Evolutionary conservation across 768 basidiomycete genomes (phyloP).

Genomic region (Cyathus striatus): DNA sequence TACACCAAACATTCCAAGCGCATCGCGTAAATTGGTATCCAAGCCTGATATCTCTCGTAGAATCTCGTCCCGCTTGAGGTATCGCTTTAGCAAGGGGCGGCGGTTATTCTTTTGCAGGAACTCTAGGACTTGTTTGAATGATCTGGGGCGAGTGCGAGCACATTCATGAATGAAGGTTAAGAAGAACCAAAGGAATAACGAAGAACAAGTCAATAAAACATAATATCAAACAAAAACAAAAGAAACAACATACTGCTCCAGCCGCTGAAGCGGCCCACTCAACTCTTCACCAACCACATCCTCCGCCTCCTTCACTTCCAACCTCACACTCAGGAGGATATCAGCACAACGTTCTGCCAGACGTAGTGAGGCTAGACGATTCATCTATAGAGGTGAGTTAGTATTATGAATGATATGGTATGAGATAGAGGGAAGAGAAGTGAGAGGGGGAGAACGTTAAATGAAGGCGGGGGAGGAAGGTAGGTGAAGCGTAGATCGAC

Average conservation of each 20-base stretch:
- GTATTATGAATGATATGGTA: too few species aligned
- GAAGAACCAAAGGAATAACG: too few species aligned
- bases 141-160: slow-evolving; percentile 13
- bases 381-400: too few species aligned
- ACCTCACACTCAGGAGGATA: slow-evolving; percentile 54
- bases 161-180: too few species aligned
- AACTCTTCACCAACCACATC: slow-evolving; percentile 44
- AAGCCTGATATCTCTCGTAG: slow-evolving; percentile 45
- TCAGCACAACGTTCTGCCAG: slow-evolving; percentile 72
- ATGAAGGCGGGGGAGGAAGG: too few species aligned
- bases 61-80: slow-evolving; percentile 71
- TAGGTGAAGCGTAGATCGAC: too few species aligned
- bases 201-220: too few species aligned
- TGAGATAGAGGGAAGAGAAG: too few species aligned
- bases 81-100: slow-evolving; percentile 74
- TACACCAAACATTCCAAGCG: slow-evolving; percentile 53
- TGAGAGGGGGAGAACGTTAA: too few species aligned
- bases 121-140: slow-evolving; percentile 37
- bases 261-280: slow-evolving; percentile 39
- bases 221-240: not conserved
- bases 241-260: slow-evolving; percentile 40
- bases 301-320: slow-evolving; percentile 59
- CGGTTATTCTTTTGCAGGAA: slow-evolving; percentile 57
- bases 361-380: slow-evolving; percentile 62
- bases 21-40: slow-evolving; percentile 50